phyloP scores from a whole-genome alignment of 768 basidiomycete genomes.

The Rhizopogon vulgaris region DNA sequence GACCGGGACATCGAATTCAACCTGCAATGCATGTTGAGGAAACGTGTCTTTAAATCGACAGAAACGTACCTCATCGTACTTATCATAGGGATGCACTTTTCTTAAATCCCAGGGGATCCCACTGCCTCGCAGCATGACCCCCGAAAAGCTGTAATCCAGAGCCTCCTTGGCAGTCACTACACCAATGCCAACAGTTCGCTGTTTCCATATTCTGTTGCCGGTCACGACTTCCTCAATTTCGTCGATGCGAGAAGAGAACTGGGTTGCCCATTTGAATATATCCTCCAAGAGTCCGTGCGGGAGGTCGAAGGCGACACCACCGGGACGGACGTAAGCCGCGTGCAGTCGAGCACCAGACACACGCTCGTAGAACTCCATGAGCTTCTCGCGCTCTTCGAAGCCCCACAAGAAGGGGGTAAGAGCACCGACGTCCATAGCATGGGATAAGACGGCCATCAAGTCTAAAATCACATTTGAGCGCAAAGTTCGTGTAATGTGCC shows the following conservation, averaged over 20 bases:
- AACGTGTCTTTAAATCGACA: background rate
- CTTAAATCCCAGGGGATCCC: slow-evolving; percentile 94
- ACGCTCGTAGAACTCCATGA: slow-evolving; percentile 99
- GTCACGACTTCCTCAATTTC: slow-evolving; percentile 98
- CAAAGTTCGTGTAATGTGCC: background rate
- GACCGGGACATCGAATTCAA: slow-evolving; percentile 96
- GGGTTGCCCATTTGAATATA: slow-evolving; percentile 97
- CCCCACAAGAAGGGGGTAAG: slow-evolving; percentile 99
- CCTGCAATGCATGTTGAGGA: slow-evolving; percentile 35
- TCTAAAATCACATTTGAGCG: slow-evolving; percentile 36
- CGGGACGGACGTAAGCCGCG: slow-evolving; percentile 95
- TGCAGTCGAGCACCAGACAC: slow-evolving; percentile 97
- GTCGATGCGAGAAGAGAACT: slow-evolving; percentile 85
- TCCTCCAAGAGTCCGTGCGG: slow-evolving; percentile 98
- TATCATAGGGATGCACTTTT: slow-evolving; percentile 91
- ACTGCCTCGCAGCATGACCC: slow-evolving; percentile 94
- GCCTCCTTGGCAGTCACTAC: slow-evolving; percentile 90
- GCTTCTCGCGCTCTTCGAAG: slow-evolving; percentile 99
- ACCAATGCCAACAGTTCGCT: slow-evolving; percentile 86
- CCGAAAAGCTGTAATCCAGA: slow-evolving; percentile 87
- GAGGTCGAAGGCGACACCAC: slow-evolving; percentile 95
- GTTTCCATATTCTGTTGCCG: slow-evolving; percentile 98
- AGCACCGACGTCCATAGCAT: slow-evolving; percentile 96
- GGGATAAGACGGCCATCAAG: slow-evolving; percentile 93
- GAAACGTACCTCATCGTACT: slow-evolving; percentile 75